Conservation (phyloP, 2,329 filamentous ascomycete genomes). For the Monosporascus ibericus region DNA sequence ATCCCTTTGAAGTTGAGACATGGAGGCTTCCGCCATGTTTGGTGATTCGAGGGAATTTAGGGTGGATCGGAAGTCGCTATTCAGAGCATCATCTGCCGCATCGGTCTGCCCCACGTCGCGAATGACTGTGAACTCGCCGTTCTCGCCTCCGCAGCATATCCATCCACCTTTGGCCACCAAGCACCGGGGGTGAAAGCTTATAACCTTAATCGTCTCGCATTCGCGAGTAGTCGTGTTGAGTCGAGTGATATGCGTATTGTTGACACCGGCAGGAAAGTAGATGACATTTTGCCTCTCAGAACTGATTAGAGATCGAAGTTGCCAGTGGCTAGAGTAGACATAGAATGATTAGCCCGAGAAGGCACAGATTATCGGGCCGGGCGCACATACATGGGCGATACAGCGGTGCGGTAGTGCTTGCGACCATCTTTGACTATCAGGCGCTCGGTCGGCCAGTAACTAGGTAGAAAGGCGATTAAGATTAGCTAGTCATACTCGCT, state of each 20-base stretch:
- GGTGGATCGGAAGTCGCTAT: constrained; percentile 14
- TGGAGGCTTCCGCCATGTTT: constrained; percentile 29
- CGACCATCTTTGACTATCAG: constrained; percentile 55
- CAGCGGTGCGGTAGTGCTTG: constrained; percentile 61
- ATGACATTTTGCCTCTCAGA: constrained; percentile 69
- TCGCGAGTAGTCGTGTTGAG: constrained; percentile 64
- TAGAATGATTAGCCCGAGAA: constrained; percentile 4
- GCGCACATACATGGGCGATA: constrained; percentile 51
- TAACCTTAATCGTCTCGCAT: constrained; percentile 65
- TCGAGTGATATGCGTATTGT: constrained; percentile 58
- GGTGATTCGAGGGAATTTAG: constrained; percentile 16
- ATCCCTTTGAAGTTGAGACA: constrained; percentile 23
- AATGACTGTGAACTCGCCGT: constrained; percentile 81
- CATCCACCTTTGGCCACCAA: constrained; percentile 81
- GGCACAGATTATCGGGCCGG: not conserved
- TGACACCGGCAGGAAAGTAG: constrained; percentile 75
- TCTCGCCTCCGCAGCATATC: constrained; percentile 85
- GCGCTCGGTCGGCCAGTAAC: constrained; percentile 59
- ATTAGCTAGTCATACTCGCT: constrained; percentile 8
- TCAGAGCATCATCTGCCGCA: constrained; percentile 27
- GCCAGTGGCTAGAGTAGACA: constrained; percentile 60
- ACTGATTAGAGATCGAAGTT: constrained; percentile 85
- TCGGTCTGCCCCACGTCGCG: constrained; percentile 35
- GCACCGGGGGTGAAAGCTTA: constrained; percentile 74
- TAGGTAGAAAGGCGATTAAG: constrained; percentile 23